These are phyloP conservation scores for Centrapalus pauciflorus DNA, from an alignment of 129 eudicot genomes.

Conservation along the genomic window DNA sequence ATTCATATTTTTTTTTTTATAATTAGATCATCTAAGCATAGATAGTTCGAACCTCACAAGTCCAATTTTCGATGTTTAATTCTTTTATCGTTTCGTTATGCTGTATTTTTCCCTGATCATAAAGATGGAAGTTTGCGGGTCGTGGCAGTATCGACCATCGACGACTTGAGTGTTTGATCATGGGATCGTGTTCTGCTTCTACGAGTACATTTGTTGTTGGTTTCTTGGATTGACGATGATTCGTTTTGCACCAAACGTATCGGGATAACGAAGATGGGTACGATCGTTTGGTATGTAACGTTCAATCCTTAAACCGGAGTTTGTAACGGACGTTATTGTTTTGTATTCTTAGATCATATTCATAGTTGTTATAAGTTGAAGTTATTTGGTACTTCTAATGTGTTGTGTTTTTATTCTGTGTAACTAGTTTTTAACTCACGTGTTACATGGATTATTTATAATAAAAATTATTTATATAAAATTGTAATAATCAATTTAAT, in stretches of 20 bases:
- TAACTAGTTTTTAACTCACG: no score
- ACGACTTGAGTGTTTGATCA: neutral
- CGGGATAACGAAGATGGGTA: neutral
- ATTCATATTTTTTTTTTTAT: slow-evolving; percentile 9
- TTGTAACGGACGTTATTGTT: neutral
- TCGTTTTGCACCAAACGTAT: neutral
- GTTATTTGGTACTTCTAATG: neutral
- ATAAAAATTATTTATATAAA: no score
- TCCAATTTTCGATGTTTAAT: neutral
- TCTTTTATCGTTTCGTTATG: neutral
- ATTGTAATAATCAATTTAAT: no score
- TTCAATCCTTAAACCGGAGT: neutral
- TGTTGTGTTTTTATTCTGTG: neutral
- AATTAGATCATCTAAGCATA: slow-evolving; percentile 12
- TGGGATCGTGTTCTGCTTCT: slow-evolving; percentile 3
- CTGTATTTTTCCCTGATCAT: slow-evolving; percentile 1
- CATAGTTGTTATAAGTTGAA: slow-evolving; percentile 5
- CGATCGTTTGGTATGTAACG: neutral
- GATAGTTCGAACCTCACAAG: neutral
- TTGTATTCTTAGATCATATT: neutral
- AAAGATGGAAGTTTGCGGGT: neutral
- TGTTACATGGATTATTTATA: no score
- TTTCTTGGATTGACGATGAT: neutral
- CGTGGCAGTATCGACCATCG: neutral
- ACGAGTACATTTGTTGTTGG: neutral